Evolutionary conservation across 768 basidiomycete species (phyloP), one percentile per base, ranked within the genome.

Genomic region (Russula sp.): DNA sequence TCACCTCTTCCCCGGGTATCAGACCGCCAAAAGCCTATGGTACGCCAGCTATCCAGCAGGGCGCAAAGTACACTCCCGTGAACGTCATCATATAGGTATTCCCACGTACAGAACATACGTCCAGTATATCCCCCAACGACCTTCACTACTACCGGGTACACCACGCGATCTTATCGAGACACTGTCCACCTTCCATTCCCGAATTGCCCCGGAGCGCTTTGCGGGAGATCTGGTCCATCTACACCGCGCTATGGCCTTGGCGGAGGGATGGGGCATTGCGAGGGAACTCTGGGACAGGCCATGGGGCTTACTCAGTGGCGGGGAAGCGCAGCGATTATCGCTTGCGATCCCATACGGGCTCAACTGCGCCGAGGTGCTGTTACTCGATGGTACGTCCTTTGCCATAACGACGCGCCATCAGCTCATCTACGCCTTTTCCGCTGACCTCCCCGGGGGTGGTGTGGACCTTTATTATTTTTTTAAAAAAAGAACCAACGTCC

Each of bases 121-220:
- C 3, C 81, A 87, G 62, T 96, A 96, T 72, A 86, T 95, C 31
- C 93, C 94, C 1, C 94, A 96, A 73, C 79, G 94, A 45, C 88
- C 94, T 0, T 89, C 92, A 1, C 77, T 95, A n/a, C 82, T 96
- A 22, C 83, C 91, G 1, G 88, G 88, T 4, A 87, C 88, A 3
- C 94, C 94, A 0, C 77, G 80, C 27, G 85, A 87, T 62, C 91
- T 95, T 68, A 75, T 94, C 60, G 70, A 73, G 3, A 76, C 81
- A 0, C 75, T 94, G 63, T 75, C 76, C 34, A 74, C 77, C 7
- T 87, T 90, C 69, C 68, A 68, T 56, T 78, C 77, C 63, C 84
- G 75, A 13, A 55, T 35, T 39, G 27, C 35, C 73, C 77, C 71
- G 70, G 75, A 70, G 51, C 62, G 55, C 39, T 27, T 64, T n/a